Conservation (phyloP, 208 protist genomes). For the Acanthamoeba castellanii region DNA sequence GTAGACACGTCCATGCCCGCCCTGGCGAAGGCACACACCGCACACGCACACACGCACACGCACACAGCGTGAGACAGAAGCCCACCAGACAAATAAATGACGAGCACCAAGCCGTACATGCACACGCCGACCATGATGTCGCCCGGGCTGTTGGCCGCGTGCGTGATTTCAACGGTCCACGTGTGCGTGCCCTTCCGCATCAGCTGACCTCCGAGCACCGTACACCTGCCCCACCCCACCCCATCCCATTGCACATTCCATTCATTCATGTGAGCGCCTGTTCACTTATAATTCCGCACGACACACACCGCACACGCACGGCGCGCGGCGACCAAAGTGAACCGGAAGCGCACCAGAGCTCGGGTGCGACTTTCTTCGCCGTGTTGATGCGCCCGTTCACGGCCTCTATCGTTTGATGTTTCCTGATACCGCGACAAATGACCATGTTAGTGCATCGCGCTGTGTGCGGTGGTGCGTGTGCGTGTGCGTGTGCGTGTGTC, state of each 20-base stretch:
- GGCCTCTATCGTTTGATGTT: not conserved
- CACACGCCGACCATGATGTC: slow-evolving; percentile 7
- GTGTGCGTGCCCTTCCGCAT: not conserved
- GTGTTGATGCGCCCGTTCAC: not conserved
- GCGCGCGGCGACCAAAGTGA: too few relatives aligned
- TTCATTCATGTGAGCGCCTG: too few relatives aligned
- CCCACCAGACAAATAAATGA: not conserved
- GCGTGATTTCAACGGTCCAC: not conserved
- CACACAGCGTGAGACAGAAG: too few relatives aligned
- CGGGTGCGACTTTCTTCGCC: not conserved
- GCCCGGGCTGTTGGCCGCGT: not conserved
- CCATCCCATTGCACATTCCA: too few relatives aligned
- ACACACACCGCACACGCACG: too few relatives aligned
- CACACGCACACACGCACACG: too few relatives aligned
- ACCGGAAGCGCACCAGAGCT: not conserved
- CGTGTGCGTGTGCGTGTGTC: not conserved
- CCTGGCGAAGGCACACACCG: not conserved
- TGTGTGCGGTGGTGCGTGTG: too few relatives aligned
- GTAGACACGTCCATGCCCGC: not conserved
- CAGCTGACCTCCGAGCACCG: not conserved
- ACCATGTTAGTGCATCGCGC: too few relatives aligned
- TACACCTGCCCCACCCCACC: not conserved
- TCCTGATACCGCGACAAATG: not conserved
- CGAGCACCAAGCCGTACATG: not conserved
- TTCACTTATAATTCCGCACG: too few relatives aligned